Base-by-base conservation (phyloP, 2,329 filamentous ascomycete species). In the Aureobasidium leucospermi region DNA sequence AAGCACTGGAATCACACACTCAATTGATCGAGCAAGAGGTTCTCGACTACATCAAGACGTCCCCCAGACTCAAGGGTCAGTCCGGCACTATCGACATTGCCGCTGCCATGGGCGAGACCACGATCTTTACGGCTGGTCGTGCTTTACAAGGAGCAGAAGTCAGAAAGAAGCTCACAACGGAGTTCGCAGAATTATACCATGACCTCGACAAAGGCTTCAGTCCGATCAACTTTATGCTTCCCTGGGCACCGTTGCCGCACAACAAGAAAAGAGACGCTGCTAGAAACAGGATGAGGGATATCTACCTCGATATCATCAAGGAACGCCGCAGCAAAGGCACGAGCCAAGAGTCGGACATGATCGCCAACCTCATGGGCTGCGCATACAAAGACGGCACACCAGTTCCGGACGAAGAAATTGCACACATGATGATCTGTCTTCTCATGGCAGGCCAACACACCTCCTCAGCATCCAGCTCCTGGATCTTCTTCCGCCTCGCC, bases 401-500 rank as follows among this genome's bases (percentile, higher is more conserved):
- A 5, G 80, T 95, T 16, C 87, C 90, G 15, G 90, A 96, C 69
- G 81, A 87, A 68, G 90, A 96, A 73, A 83, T 95, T 61, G 90
- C 90, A 23, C 88, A 94, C 75, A 93, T 96, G 83, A 93, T 96
- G 89, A 96, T 96, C 73, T 90, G 90, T 6, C 81, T 96, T 23
- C 84, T 96, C 63, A 95, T 96, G 90, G 90, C 89, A 61, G 90
- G 90, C 59, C 90, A 96, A 72, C 90, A 96, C 77, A 93, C 88
- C 2, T 93, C 89, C 2, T 90, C 90, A 4, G 90, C 89, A 19
- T 92, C 89, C 41, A 86, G 85, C 67, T 84, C 89, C 41, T 96
- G 90, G 89, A 91, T 95, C 67, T 81, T 94, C 72, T 81, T 95
- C 43, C 87, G 86, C 64, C 83, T 96, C 38, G 90, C 90, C 28